These are phyloP conservation scores for Phaeosphaeriaceae sp. DNA, from an alignment of 2,329 filamentous ascomycete species.

Conservation along the genomic window DNA sequence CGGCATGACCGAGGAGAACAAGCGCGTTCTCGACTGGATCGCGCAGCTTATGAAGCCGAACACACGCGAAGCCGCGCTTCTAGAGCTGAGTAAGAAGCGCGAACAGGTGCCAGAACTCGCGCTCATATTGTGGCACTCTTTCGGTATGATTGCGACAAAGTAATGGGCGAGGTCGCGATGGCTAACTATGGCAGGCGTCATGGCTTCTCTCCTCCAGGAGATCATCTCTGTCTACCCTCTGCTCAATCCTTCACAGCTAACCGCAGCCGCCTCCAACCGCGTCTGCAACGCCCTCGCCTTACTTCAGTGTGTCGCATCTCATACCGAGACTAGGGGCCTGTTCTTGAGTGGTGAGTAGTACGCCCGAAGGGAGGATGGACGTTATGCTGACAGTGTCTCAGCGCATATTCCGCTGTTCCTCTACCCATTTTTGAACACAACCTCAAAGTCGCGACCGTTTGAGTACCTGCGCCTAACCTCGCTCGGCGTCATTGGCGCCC, in stretches of 20 bases:
- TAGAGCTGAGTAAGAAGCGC: slow-evolving; percentile 97
- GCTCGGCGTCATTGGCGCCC: slow-evolving; percentile 91
- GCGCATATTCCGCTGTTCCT: slow-evolving; percentile 97
- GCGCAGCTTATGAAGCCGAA: slow-evolving; percentile 88
- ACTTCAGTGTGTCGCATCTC: slow-evolving; percentile 94
- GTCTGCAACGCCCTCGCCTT: slow-evolving; percentile 97
- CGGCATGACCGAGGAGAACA: slow-evolving; percentile 84
- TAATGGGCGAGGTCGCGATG: background rate
- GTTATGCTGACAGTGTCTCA: slow-evolving; percentile 49
- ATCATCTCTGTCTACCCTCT: slow-evolving; percentile 99
- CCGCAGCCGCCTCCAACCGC: slow-evolving; percentile 94
- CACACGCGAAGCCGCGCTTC: slow-evolving; percentile 86
- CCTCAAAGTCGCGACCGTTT: slow-evolving; percentile 95
- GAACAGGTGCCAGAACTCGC: slow-evolving; percentile 97
- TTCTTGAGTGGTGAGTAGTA: slow-evolving; percentile 81
- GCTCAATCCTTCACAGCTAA: slow-evolving; percentile 94
- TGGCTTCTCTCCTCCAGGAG: slow-evolving; percentile 96
- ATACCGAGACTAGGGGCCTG: slow-evolving; percentile 92
- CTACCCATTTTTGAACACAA: slow-evolving; percentile 98
- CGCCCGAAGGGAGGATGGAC: background rate
- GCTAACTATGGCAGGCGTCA: slow-evolving; percentile 73
- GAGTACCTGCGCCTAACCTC: slow-evolving; percentile 97
- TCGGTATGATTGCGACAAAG: slow-evolving; percentile 66
- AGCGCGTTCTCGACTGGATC: slow-evolving; percentile 90
- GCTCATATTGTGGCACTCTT: slow-evolving; percentile 97